Evolutionary conservation across 257 asterid genomes (phyloP), one percentile per base, ranked within the genome.

Genomic region (Eucommia ulmoides): DNA sequence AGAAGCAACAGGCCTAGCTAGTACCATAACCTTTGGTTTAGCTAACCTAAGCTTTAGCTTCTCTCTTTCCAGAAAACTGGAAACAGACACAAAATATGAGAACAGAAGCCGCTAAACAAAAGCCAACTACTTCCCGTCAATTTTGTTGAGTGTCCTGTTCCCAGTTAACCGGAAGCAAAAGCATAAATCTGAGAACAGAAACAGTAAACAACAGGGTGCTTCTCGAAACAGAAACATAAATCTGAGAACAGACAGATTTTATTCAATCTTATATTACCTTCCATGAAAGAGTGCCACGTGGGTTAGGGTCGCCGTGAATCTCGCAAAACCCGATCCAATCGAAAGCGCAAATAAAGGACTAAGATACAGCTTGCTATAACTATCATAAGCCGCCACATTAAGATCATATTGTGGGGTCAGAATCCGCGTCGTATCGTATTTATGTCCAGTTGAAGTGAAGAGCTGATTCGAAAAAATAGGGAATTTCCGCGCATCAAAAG

Each of bases 281-380:
- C 99, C 99, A 22, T 91, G 73, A 57, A 86, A 91, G 54, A 86
- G 58, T 0, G 96, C 96, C 3, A 91, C 96, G 20, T 91, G 99
- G 2, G 93, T 79, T 61, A 91, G 85, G 5, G 94, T 83, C 1
- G 96, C 94, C 14, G 96, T 81, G 61, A 91, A 81, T 58, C 99
- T 68, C n/a, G 96, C 94, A 7, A 91, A 91, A 19, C 96, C 96
- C 0, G 96, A 91, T 33, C 95, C 99, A 12, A 91, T 83, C 1
- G 99, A 91, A 51, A 86, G 89, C 51, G 96, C 95, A 57, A 86
- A 91, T 24, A 91, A 72, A 51, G 99, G 99, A 59, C 99, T 91
- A 42, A 91, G 99, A 66, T 83, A 91, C 61, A 91, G 95, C 68
- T 91, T 91, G 80, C 99, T 64, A 50, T 91, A 86, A 0, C 44